Percentiles rank a stretch among this genome's conserved stretches.
These are phyloP conservation scores for Rubia yunnanensis DNA, from an alignment of 257 asterid genomes.

Conservation along the genomic window DNA sequence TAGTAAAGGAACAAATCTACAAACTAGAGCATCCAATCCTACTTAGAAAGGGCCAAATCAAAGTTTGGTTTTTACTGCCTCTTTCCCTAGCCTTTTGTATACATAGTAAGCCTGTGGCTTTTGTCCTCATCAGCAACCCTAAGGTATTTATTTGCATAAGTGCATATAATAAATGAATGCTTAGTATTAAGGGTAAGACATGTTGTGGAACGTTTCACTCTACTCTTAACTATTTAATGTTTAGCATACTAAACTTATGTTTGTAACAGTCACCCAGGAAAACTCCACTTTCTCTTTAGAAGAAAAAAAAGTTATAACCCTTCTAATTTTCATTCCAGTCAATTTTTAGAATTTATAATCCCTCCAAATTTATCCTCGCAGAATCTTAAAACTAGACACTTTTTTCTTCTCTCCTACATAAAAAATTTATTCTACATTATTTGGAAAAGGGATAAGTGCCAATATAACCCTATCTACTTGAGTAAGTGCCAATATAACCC, in stretches of 20 bases:
- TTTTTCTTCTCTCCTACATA: background rate
- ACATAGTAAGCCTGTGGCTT: background rate
- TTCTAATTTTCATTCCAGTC: background rate
- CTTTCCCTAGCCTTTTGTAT: background rate
- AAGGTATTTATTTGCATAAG: background rate
- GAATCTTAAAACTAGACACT: background rate
- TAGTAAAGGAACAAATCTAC: background rate
- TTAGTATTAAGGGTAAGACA: background rate
- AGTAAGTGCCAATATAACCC: too few species aligned
- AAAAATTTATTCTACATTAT: too few species aligned
- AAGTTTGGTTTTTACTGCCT: background rate
- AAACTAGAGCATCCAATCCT: background rate
- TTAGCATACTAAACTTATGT: background rate
- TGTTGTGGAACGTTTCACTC: background rate
- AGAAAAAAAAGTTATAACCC: background rate
- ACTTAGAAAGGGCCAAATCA: background rate
- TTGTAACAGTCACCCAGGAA: background rate
- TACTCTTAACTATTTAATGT: background rate
- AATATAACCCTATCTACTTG: too few species aligned
- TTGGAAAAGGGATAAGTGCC: too few species aligned
- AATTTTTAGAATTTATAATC: too few species aligned
- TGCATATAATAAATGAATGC: background rate
- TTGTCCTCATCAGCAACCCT: background rate
- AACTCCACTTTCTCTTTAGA: background rate
- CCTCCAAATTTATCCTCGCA: background rate